phyloP scores from a whole-genome alignment of 768 basidiomycete genomes.

The Russula compacta region DNA sequence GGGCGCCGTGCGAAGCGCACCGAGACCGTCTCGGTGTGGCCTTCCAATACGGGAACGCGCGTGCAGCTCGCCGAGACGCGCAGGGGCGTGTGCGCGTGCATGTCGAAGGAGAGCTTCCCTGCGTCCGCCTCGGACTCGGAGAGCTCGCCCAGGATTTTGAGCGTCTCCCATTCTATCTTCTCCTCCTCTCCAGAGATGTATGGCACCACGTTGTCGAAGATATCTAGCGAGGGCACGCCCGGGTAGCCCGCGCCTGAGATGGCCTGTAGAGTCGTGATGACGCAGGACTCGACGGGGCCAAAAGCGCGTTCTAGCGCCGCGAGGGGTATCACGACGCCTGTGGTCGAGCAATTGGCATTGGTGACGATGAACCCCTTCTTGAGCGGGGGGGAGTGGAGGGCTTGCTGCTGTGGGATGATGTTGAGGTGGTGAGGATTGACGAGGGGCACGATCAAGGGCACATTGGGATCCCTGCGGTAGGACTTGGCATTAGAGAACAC shows the following conservation, averaged over 20 bases:
- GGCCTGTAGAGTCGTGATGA: slow-evolving; percentile 96
- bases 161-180: slow-evolving; percentile 98
- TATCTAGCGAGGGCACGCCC: slow-evolving; percentile 81
- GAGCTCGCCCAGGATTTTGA: slow-evolving; percentile 91
- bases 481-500: slow-evolving; percentile 99
- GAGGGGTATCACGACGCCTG: slow-evolving; percentile 86
- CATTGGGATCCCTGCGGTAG: slow-evolving; percentile 82
- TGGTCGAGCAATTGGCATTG: slow-evolving; percentile 98
- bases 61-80: slow-evolving; percentile 89
- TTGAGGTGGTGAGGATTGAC: slow-evolving; percentile 83
- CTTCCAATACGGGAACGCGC: slow-evolving; percentile 92
- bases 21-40: slow-evolving; percentile 86
- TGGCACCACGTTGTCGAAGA: slow-evolving; percentile 93
- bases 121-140: slow-evolving; percentile 34
- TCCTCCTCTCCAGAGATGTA: slow-evolving; percentile 92
- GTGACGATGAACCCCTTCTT: slow-evolving; percentile 91
- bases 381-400: slow-evolving; percentile 55
- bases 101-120: slow-evolving; percentile 62
- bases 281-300: slow-evolving; percentile 84
- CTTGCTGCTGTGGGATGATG: slow-evolving; percentile 76
- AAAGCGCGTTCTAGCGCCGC: slow-evolving; percentile 83
- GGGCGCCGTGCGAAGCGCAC: slow-evolving; percentile 74
- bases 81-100: slow-evolving; percentile 74
- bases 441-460: slow-evolving; percentile 93
- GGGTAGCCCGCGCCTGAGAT: slow-evolving; percentile 99